A percentile compares a stretch with the other conserved stretches of the same genome.
These are phyloP conservation scores for Diplodia seriata DNA, from an alignment of 2,329 filamentous ascomycete genomes.

Conservation along the genomic window DNA sequence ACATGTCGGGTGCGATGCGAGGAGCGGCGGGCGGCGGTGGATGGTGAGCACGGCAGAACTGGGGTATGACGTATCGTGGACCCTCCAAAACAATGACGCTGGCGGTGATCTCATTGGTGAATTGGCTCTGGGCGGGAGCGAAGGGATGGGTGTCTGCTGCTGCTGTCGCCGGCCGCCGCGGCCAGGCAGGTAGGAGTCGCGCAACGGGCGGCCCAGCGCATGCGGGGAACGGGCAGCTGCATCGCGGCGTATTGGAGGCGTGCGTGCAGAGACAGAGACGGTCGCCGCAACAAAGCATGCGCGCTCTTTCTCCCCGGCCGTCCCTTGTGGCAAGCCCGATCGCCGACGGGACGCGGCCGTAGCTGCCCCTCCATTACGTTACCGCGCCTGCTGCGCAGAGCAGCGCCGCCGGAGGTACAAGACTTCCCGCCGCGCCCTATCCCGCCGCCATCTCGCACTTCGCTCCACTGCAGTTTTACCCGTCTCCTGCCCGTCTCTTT, in stretches of 20 bases:
- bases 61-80: constrained; percentile 25
- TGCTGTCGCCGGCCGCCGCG: not conserved
- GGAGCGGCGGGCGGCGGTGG: not conserved
- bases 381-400: constrained; percentile 19
- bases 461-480: constrained; percentile 1
- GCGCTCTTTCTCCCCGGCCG: constrained; percentile 11
- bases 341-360: constrained; percentile 4
- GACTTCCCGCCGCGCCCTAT: constrained; percentile 2
- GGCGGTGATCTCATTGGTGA: constrained; percentile 12
- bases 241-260: constrained; percentile 1
- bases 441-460: constrained; percentile 12
- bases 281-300: constrained; percentile 24
- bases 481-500: constrained; percentile 9
- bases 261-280: not conserved
- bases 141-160: constrained; percentile 14
- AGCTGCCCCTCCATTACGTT: constrained; percentile 32
- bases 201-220: not conserved
- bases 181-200: not conserved
- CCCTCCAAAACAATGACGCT: constrained; percentile 24
- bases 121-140: constrained; percentile 7
- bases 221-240: constrained; percentile 21
- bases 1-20: not conserved
- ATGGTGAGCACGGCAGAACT: not conserved
- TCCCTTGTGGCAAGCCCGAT: constrained; percentile 2
- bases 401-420: constrained; percentile 20